Conservation (phyloP, 192 early-diverging fungal genomes). For the Nowakowskiella sp. region DNA sequence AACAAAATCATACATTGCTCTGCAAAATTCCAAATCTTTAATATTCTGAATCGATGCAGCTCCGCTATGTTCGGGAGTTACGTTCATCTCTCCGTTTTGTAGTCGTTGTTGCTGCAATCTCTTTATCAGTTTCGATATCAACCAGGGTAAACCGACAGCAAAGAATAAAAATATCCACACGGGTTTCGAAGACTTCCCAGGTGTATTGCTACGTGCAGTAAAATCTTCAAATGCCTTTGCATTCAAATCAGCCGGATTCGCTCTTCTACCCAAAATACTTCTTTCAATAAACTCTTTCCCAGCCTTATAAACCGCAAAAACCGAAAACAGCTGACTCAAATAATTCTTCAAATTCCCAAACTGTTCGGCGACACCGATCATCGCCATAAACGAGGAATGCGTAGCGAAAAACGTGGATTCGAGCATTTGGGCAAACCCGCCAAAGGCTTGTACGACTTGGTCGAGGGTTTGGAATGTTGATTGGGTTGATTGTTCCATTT, state of each 20-base stretch:
- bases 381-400: conserved; percentile 79
- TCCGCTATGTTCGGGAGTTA: conserved; percentile 20
- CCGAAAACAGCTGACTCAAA: conserved; percentile 73
- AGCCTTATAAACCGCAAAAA: conserved; percentile 67
- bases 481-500: conserved; percentile 82
- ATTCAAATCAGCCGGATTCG: conserved; percentile 64
- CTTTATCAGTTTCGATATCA: conserved; percentile 84
- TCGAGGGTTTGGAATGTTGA: conserved; percentile 91
- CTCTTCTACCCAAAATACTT: conserved; percentile 49
- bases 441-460: conserved; percentile 90
- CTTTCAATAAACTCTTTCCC: conserved; percentile 58
- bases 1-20: conserved; percentile 79
- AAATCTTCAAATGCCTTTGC: conserved; percentile 68
- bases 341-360: conserved; percentile 83
- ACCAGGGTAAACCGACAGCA: conserved; percentile 82
- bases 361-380: conserved; percentile 97
- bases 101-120: conserved; percentile 47
- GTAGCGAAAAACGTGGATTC: conserved; percentile 97
- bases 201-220: conserved; percentile 31
- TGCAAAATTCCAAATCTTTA: conserved; percentile 73
- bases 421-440: conserved; percentile 95
- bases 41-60: conserved; percentile 26
- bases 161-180: conserved; percentile 77
- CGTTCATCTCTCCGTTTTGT: conserved; percentile 5
- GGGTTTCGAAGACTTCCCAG: conserved; percentile 55